Evolutionary conservation across 202 grass and related monocot species (phyloP), one percentile per base, ranked within the genome.

Genomic region (Alloteropsis angusta): DNA sequence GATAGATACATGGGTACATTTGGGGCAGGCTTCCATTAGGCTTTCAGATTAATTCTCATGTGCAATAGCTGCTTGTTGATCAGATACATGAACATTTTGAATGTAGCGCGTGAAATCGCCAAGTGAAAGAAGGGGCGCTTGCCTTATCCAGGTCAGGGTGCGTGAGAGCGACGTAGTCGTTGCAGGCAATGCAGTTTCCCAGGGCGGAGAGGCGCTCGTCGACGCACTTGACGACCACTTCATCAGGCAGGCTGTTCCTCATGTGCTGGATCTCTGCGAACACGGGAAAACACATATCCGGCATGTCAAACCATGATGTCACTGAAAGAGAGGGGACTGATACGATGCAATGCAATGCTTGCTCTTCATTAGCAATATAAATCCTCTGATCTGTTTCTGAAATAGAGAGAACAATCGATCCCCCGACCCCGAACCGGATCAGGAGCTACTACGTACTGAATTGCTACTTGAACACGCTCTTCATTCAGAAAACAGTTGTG

Each of bases 121-220:
- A 44, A 67, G 11, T 45, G 37, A 7, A 65, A 42, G 17, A 42
- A 19, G 36, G n/a, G n/a, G 42, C 53, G 42, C 53, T 84, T 84
- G 77, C 90, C 86, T 85, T 77, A 78, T 80, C 88, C 18, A 93
- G 87, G 44, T 93, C 91, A 56, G 91, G 87, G 80, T 93, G 79
- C 28, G 91, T 85, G 70, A 93, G 91, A 34, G 87, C 84, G 0
- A 93, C 85, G 37, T 93, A 84, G 57, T 93, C 90, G 45, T 90
- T 93, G 74, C 90, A 93, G 56, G 87, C 80, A 15, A 93, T 74
- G 82, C 91, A 93, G 32, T 93, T 93, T 34, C 87, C 87, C 35
- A 90, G 85, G 64, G 87, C 87, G 50, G 82, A 93, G 2, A 93
- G 91, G 36, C 78, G 75, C 74, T 93, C 91, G 16, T 93, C 85